Conservation (phyloP, 129 eudicot species). For the Flaveria ramosissima region DNA sequence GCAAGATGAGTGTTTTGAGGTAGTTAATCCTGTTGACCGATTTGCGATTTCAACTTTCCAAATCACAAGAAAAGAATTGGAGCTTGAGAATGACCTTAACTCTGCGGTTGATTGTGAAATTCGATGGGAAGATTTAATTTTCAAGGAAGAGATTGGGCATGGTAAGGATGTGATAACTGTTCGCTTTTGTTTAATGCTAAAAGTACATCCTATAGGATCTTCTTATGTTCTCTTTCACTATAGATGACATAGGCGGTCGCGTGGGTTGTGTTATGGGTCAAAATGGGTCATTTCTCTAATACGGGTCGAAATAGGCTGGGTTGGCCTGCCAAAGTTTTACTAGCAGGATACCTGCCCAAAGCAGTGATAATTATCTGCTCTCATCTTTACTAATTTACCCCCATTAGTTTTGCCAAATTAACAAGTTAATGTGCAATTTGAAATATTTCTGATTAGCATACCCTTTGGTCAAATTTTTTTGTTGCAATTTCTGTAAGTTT, state of each 20-base stretch:
- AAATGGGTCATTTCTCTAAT: neutral
- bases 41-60: constrained; percentile 31
- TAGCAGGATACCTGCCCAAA: no score
- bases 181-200: neutral
- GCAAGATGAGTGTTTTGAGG: constrained; percentile 37
- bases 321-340: neutral
- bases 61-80: constrained; percentile 30
- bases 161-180: constrained; percentile 40
- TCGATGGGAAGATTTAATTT: constrained; percentile 73
- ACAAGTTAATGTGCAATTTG: no score
- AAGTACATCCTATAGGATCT: neutral
- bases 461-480: no score
- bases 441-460: no score
- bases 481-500: neutral
- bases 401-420: no score
- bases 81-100: constrained; percentile 50
- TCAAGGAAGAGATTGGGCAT: constrained; percentile 80
- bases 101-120: constrained; percentile 48
- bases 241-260: neutral
- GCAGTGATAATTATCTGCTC: no score
- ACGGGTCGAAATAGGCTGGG: neutral
- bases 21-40: constrained; percentile 21
- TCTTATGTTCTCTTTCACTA: neutral
- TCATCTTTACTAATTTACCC: no score
- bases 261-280: neutral